A percentile compares a stretch with the other conserved stretches of the same genome.
Conservation (phyloP, 2,329 filamentous ascomycete genomes). For the Colletotrichum sp. region DNA sequence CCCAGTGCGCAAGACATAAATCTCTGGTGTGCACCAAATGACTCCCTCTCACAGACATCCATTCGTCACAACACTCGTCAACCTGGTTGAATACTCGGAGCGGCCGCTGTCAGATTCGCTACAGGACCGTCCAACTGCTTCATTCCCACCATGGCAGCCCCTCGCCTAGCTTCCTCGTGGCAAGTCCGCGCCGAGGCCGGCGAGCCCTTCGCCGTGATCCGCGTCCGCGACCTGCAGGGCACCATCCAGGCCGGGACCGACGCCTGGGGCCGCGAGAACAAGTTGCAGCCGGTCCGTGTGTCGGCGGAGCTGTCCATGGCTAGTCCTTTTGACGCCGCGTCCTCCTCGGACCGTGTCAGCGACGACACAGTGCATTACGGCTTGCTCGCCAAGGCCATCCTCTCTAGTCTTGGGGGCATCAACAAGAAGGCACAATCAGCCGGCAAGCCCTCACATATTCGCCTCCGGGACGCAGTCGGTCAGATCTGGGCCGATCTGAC, state of each 20-base stretch:
- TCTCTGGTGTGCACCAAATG: background rate
- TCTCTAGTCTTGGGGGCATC: conserved; percentile 46
- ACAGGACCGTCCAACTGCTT: background rate
- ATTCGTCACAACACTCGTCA: background rate
- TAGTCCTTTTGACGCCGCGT: conserved; percentile 61
- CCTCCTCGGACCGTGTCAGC: conserved; percentile 64
- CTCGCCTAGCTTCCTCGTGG: conserved; percentile 29
- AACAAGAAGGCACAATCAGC: background rate
- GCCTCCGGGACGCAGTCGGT: conserved; percentile 32
- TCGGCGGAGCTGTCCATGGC: conserved; percentile 64
- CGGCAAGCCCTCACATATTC: background rate
- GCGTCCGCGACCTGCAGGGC: conserved; percentile 66
- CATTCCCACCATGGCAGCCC: background rate
- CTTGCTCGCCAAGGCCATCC: conserved; percentile 68
- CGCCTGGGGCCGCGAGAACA: conserved; percentile 68
- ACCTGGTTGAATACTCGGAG: background rate
- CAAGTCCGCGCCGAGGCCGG: conserved; percentile 42
- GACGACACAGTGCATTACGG: conserved; percentile 81
- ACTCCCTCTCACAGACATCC: background rate
- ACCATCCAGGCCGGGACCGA: conserved; percentile 64
- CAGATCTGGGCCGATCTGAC: conserved; percentile 37
- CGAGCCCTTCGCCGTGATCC: conserved; percentile 58
- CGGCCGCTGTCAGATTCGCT: background rate
- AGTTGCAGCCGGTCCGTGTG: conserved; percentile 66
- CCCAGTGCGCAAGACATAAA: background rate